These are phyloP conservation scores for Amaranthus hypochondriacus DNA, from an alignment of 148 eudicot genomes.

Conservation along the genomic window DNA sequence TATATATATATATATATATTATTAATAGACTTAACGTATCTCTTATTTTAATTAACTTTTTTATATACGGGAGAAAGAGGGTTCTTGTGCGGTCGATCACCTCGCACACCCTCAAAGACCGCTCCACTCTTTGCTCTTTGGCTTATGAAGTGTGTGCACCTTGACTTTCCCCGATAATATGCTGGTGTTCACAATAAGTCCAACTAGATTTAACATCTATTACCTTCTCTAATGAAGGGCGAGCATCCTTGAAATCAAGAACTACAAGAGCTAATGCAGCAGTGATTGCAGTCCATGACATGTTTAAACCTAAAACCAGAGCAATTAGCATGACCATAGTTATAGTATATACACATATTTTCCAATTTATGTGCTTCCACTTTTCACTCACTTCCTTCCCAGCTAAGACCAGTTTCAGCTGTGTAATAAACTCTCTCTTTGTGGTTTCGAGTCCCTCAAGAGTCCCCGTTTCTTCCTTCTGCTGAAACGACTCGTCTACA, in stretches of 20 bases:
- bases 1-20: too few relatives aligned
- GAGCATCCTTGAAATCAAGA: conserved; percentile 79
- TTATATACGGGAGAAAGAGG: neutral
- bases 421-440: conserved; percentile 19
- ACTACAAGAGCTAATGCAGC: conserved; percentile 90
- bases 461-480: conserved; percentile 24
- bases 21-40: too few relatives aligned
- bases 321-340: conserved; percentile 72
- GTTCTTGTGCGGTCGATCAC: neutral
- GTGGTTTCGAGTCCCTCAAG: conserved; percentile 21
- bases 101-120: too few relatives aligned
- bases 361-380: conserved; percentile 69
- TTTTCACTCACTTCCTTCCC: conserved; percentile 23
- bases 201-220: neutral
- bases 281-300: conserved; percentile 93
- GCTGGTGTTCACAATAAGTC: too few relatives aligned
- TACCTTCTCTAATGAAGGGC: conserved; percentile 75
- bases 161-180: too few relatives aligned
- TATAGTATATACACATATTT: conserved; percentile 65
- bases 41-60: too few relatives aligned
- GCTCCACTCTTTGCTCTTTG: too few relatives aligned
- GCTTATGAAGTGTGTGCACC: too few relatives aligned
- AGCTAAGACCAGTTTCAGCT: conserved; percentile 10
- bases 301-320: conserved; percentile 62
- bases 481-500: conserved; percentile 10